Evolutionary conservation across 176 grass and related monocot species (phyloP).

Genomic region (Eragrostis curvula): DNA sequence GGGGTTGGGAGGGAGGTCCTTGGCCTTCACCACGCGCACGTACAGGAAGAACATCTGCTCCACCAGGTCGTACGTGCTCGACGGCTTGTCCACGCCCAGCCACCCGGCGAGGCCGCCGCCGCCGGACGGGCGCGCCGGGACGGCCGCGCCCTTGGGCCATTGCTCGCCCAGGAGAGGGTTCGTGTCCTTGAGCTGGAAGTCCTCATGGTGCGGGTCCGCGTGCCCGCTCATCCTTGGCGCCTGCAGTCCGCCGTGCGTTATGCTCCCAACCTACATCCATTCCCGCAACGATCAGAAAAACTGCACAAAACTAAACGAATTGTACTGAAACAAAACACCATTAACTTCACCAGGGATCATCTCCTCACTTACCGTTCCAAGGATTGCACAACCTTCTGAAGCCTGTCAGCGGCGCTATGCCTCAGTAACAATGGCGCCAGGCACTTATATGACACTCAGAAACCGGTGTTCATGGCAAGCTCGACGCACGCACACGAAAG

Average conservation of each 20-base stretch:
- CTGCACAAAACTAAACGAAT: not conserved
- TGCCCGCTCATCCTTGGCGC: constrained; percentile 20
- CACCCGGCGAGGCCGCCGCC: constrained; percentile 57
- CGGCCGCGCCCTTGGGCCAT: constrained; percentile 64
- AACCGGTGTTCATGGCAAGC: too few species aligned
- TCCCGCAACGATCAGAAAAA: not conserved
- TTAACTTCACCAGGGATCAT: not conserved
- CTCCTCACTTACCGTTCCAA: constrained; percentile 10
- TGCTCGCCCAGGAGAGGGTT: constrained; percentile 84
- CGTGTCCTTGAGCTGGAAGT: constrained; percentile 88
- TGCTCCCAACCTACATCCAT: not conserved
- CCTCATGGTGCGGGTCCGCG: constrained; percentile 66
- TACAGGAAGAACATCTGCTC: constrained; percentile 99
- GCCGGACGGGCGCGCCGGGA: not conserved
- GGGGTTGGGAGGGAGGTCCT: constrained; percentile 70
- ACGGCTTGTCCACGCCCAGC: constrained; percentile 79
- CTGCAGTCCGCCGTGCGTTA: too few species aligned
- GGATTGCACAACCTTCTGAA: not conserved
- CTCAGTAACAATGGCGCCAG: not conserved
- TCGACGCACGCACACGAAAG: not conserved
- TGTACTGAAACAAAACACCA: not conserved
- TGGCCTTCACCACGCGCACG: constrained; percentile 89
- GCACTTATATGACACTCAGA: constrained; percentile 18
- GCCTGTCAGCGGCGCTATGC: too few species aligned
- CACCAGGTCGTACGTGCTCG: constrained; percentile 94